Evolutionary conservation across 495 filamentous ascomycete genomes (phyloP), one percentile per base, ranked within the genome.

Genomic region (Penicillium simplicissimum): DNA sequence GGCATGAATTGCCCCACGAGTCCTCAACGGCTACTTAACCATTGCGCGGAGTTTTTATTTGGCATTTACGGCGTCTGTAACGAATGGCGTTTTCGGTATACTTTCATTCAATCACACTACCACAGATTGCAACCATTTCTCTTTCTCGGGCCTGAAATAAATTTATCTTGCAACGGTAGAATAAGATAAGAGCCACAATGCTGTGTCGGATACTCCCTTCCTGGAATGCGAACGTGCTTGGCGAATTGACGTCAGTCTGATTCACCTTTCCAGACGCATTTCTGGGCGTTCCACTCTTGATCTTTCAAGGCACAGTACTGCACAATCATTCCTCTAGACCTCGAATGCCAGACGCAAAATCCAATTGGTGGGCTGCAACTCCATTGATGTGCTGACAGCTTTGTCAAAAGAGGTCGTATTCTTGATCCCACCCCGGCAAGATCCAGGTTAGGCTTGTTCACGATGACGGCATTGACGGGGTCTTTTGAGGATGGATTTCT

Each of bases 21-120:
- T 59, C 62, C 23, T 52, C 52, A 42, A 54, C 34, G 37, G 31
- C 43, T 55, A 40, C 43, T 56, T 51, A 42, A 13, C 62, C 55
- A 65, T 62, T 52, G 55, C 59, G 38, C 45, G 62, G 65, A 35
- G 61, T 63, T 48, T 37, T 36, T 15, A 55, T 31, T 63, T 48
- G 51, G 51, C 55, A 65, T 65, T 53, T n/a, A 48, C 53, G 51
- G 43, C 43, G 58, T 65, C 40, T 5, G 45, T 23, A 31, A 13
- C 37, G 19, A 31, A 31, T 31, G 57, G 34, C 3, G 33, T 55
- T 34, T 45, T 57, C 11, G 45, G 14, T 34, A 21, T 23, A 45
- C 25, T 31, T 34, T 35, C 17, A 21, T 11, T n/a, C 15, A 17
- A 19, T 9, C 19, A 14, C 19, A 13, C 31, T 28, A 28, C 40